Evolutionary conservation across 2,329 filamentous ascomycete genomes (phyloP).

Genomic region (Aspergillus candidus): DNA sequence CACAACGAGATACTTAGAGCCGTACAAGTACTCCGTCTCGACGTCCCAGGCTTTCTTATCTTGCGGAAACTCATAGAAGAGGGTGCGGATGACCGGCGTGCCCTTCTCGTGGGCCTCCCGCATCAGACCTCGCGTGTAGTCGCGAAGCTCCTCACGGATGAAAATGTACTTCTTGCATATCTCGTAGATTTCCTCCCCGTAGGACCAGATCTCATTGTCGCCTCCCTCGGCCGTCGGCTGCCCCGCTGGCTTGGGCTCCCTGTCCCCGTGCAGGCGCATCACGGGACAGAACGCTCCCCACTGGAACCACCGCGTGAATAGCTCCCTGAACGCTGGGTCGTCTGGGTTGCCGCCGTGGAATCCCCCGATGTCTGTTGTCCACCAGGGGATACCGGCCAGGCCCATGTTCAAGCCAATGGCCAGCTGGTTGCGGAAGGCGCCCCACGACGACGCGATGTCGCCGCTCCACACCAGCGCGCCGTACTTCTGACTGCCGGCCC

Average conservation of each 20-base stretch:
- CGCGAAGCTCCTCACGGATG: constrained; percentile 53
- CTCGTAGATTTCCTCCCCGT: constrained; percentile 54
- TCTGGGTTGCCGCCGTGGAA: constrained; percentile 60
- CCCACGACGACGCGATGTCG: constrained; percentile 61
- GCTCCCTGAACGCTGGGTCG: constrained; percentile 53
- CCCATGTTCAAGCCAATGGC: constrained; percentile 62
- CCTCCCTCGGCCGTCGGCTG: constrained; percentile 23
- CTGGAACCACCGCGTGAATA: constrained; percentile 64
- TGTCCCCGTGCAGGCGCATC: constrained; percentile 61
- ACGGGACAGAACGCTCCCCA: constrained; percentile 64
- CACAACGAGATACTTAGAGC: constrained; percentile 52
- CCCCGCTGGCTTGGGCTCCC: constrained; percentile 48
- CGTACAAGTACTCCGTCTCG: constrained; percentile 60
- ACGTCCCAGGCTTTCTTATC: constrained; percentile 52
- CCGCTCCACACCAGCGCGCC: constrained; percentile 62
- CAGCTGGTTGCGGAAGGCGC: constrained; percentile 53
- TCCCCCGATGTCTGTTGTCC: constrained; percentile 65
- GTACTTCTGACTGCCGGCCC: constrained; percentile 57
- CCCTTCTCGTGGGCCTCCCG: constrained; percentile 54
- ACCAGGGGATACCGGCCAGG: constrained; percentile 59
- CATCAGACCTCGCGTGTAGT: constrained; percentile 56
- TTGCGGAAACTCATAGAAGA: constrained; percentile 59
- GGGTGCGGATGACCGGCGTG: constrained; percentile 54
- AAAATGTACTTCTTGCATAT: constrained; percentile 56
- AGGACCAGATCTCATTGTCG: constrained; percentile 57